A percentile compares a stretch with the other conserved stretches of the same genome.
These are phyloP conservation scores for Termitomyces sp. DNA, from an alignment of 1,284 basidiomycete genomes.

Conservation along the genomic window DNA sequence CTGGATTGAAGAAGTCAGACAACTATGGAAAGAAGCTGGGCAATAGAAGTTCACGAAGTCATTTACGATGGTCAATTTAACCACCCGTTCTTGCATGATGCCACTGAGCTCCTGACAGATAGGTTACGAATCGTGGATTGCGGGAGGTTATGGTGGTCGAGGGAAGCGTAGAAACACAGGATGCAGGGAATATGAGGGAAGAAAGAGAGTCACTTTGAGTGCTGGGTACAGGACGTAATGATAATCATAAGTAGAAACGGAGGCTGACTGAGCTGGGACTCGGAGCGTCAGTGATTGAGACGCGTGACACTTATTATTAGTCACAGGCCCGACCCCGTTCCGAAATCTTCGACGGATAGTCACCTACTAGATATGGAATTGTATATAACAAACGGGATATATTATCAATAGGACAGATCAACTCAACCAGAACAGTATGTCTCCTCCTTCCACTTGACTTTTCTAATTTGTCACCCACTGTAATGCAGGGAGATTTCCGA, in stretches of 20 bases:
- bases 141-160: neutral
- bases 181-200: neutral
- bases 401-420: no score
- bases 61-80: slow-evolving; percentile 66
- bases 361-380: neutral
- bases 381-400: neutral
- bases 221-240: slow-evolving; percentile 14
- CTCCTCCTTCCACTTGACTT: no score
- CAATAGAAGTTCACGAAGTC: slow-evolving; percentile 54
- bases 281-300: slow-evolving; percentile 14
- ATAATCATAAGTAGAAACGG: slow-evolving; percentile 19
- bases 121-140: neutral
- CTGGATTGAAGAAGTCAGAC: slow-evolving; percentile 30
- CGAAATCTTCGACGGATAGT: neutral
- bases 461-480: no score
- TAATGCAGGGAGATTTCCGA: no score
- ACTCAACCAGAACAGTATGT: no score
- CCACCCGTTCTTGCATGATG: slow-evolving; percentile 40
- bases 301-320: slow-evolving; percentile 16
- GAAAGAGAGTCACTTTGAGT: slow-evolving; percentile 7
- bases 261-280: slow-evolving; percentile 24
- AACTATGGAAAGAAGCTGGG: slow-evolving; percentile 13
- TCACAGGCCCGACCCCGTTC: slow-evolving; percentile 16
- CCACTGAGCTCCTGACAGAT: neutral
- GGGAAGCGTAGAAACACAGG: neutral